Conservation (phyloP, 1,139 yeast species). For the Geotrichum klebahnii region DNA sequence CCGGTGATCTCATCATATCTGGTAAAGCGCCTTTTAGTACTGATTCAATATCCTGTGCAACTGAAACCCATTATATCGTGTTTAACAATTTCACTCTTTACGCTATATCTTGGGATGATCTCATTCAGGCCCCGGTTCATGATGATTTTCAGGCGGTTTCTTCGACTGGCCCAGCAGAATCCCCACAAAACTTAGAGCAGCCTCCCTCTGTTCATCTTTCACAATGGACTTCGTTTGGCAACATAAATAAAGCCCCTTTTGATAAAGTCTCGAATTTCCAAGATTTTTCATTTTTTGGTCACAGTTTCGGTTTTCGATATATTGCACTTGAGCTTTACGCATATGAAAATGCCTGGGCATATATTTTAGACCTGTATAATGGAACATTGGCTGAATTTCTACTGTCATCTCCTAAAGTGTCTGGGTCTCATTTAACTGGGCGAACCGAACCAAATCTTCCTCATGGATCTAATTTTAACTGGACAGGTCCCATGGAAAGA, state of each 20-base stretch:
- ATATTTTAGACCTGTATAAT: slow-evolving; percentile 4
- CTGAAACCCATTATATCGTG: slow-evolving; percentile 9
- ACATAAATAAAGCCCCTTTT: not conserved
- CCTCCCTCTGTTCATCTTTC: not conserved
- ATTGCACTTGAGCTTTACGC: slow-evolving; percentile 7
- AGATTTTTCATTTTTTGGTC: slow-evolving; percentile 8
- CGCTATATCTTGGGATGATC: slow-evolving; percentile 9
- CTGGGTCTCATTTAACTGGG: not conserved
- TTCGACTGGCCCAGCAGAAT: no score
- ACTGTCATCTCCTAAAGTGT: not conserved
- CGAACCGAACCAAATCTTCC: not conserved
- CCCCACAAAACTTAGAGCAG: no score
- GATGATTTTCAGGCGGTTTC: no score
- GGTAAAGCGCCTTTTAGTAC: slow-evolving; percentile 5
- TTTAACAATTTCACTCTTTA: not conserved
- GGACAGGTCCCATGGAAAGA: slow-evolving; percentile 9
- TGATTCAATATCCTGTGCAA: slow-evolving; percentile 1
- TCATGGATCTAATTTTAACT: not conserved
- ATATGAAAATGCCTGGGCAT: not conserved
- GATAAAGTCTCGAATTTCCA: not conserved
- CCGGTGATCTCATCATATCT: slow-evolving; percentile 1
- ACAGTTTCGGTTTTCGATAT: slow-evolving; percentile 8
- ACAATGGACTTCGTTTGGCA: not conserved
- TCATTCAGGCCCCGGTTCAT: not conserved
- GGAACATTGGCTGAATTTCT: slow-evolving; percentile 3